Evolutionary conservation across 1,284 basidiomycete genomes (phyloP), one percentile per base, ranked within the genome.

Genomic region (Ceratobasidium sp.): DNA sequence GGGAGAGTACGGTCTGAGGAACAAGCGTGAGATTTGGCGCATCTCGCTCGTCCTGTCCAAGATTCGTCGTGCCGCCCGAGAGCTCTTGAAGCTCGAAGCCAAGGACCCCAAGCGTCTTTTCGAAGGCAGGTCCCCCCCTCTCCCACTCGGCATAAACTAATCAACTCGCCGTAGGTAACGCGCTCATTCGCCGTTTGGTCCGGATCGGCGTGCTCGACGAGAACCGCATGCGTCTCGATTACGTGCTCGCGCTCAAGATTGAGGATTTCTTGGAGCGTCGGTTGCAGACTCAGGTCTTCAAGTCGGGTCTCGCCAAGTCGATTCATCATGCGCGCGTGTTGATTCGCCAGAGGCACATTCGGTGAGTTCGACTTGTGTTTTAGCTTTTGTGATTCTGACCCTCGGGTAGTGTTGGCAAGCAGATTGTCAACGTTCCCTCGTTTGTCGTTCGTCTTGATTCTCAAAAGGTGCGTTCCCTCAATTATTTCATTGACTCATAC

Each of bases 11-110:
- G 96, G 96, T 83, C 93, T 99, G 78, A 93, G 96, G 82, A 99
- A 98, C 93, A 99, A 99, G 89, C 93, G 94, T 79, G 96, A 99
- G 86, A 98, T 99, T 85, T 99, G 96, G 96, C 93, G 97, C 79
- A 98, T 99, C 82, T 90, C 95, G 80, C 90, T 99, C 78, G 90
- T 90, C 79, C 90, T 99, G 72, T 99, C 97, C 79, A 98, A 99
- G 88, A 99, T 99, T 80, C 96, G 96, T 87, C 95, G 97, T 91
- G 97, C 96, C 73, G 97, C 96, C 75, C 96, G 96, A 92, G 96
- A 99, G 85, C 92, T 99, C 74, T 91, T 99, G 82, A 99, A 99
- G 87, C 94, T 99, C 83, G 96, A 99, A 78, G 92, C 91, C 83
- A 99, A 99, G 83, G 97, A 99, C 84, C 95, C 96, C 79, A 99